Conservation (phyloP, 176 grass and related monocot species). For the Phoenix roebelenii region DNA sequence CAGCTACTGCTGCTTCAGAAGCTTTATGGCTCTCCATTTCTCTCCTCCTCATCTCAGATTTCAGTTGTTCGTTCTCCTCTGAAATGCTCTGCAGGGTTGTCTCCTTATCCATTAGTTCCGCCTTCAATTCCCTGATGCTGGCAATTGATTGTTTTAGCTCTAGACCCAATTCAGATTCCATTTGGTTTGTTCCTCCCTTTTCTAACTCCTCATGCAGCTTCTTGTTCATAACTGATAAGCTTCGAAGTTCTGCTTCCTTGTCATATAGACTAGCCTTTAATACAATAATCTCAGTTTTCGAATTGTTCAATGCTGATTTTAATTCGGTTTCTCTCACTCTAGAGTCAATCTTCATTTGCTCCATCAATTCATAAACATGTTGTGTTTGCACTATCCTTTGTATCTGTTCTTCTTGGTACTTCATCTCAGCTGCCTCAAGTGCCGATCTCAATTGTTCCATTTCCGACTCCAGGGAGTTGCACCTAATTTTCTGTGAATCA, state of each 20-base stretch:
- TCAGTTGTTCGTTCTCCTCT: slow-evolving; percentile 25
- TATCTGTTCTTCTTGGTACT: slow-evolving; percentile 58
- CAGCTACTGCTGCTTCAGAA: slow-evolving; percentile 33
- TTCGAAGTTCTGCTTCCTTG: slow-evolving; percentile 50
- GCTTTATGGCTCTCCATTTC: slow-evolving; percentile 23
- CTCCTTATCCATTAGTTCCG: slow-evolving; percentile 36
- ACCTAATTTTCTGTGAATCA: slow-evolving; percentile 2
- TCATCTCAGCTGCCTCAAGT: slow-evolving; percentile 39
- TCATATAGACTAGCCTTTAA: slow-evolving; percentile 88
- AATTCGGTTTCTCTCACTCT: slow-evolving; percentile 55
- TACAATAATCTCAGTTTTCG: slow-evolving; percentile 52
- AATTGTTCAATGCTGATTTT: slow-evolving; percentile 22
- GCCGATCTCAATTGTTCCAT: slow-evolving; percentile 27
- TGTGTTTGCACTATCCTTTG: slow-evolving; percentile 67
- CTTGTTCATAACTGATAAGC: slow-evolving; percentile 32
- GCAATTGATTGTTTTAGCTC: slow-evolving; percentile 5
- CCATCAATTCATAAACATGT: slow-evolving; percentile 49
- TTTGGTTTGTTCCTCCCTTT: background rate
- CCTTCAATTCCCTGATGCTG: slow-evolving; percentile 19
- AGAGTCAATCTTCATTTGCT: slow-evolving; percentile 52
- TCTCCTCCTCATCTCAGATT: slow-evolving; percentile 9
- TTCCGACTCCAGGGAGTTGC: slow-evolving; percentile 31
- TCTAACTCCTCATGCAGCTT: slow-evolving; percentile 31
- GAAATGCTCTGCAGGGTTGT: slow-evolving; percentile 19
- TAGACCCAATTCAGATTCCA: background rate